These are phyloP conservation scores for Fragaria iinumae DNA, from an alignment of 306 rosid species.

Conservation along the genomic window DNA sequence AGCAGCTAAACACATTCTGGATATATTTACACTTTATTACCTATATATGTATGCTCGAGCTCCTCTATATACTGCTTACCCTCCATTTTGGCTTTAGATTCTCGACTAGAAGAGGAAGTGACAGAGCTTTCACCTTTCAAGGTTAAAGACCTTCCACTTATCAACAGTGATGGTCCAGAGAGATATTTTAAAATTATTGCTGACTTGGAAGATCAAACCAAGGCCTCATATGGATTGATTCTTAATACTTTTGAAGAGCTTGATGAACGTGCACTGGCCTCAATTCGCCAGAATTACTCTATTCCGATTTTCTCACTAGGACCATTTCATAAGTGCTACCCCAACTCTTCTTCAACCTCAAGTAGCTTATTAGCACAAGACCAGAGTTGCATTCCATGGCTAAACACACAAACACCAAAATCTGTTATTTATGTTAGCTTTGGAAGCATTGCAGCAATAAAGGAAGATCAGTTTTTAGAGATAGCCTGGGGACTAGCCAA, in stretches of 20 bases:
- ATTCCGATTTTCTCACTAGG: conserved; percentile 54
- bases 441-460: conserved; percentile 43
- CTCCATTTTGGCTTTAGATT: conserved; percentile 16
- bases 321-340: conserved; percentile 48
- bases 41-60: no score
- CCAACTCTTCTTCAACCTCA: conserved; percentile 21
- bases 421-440: conserved; percentile 57
- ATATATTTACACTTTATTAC: no score
- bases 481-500: conserved; percentile 59
- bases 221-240: conserved; percentile 49
- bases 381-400: conserved; percentile 53
- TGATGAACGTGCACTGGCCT: conserved; percentile 36
- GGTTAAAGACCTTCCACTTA: conserved; percentile 44
- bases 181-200: conserved; percentile 10
- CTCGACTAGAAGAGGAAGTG: conserved; percentile 36
- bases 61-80: no score
- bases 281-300: conserved; percentile 17
- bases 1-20: no score
- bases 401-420: conserved; percentile 27
- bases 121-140: conserved; percentile 39
- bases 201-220: conserved; percentile 28
- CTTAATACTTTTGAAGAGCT: conserved; percentile 52
- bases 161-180: conserved; percentile 21
- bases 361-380: conserved; percentile 46
- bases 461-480: conserved; percentile 43